Evolutionary conservation across 2,329 filamentous ascomycete genomes (phyloP).

Genomic region (Trichoderma cornu-damae): DNA sequence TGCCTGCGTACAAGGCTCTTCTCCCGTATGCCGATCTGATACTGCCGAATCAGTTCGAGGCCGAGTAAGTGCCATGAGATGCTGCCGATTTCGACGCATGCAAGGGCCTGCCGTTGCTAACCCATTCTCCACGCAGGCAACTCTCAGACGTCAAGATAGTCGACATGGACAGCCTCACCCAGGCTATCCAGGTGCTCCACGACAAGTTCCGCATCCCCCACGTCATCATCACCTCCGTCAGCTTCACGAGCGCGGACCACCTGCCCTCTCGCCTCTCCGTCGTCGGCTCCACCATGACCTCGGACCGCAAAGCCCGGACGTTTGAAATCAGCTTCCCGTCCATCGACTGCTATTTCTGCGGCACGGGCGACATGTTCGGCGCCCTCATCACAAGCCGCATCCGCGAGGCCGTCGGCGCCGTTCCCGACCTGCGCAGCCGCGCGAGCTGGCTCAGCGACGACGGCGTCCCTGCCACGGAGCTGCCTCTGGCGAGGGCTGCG

Average conservation of each 20-base stretch:
- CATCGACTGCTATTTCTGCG: slow-evolving; percentile 90
- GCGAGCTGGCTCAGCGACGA: slow-evolving; percentile 75
- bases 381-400: slow-evolving; percentile 83
- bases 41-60: slow-evolving; percentile 94
- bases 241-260: slow-evolving; percentile 53
- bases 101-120: background rate
- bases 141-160: slow-evolving; percentile 80
- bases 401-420: slow-evolving; percentile 66
- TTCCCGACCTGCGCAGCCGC: slow-evolving; percentile 43
- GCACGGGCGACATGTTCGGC: slow-evolving; percentile 98
- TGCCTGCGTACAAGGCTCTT: slow-evolving; percentile 81
- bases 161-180: slow-evolving; percentile 65
- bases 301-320: slow-evolving; percentile 62
- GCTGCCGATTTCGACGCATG: background rate
- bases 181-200: slow-evolving; percentile 75
- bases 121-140: slow-evolving; percentile 48
- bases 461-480: slow-evolving; percentile 58
- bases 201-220: slow-evolving; percentile 72
- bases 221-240: slow-evolving; percentile 87
- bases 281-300: slow-evolving; percentile 69
- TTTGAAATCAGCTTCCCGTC: slow-evolving; percentile 85
- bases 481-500: slow-evolving; percentile 77
- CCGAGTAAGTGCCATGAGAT: slow-evolving; percentile 60
- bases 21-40: slow-evolving; percentile 83
- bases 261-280: slow-evolving; percentile 57